These are phyloP conservation scores for Penicillium samsonianum DNA, from an alignment of 495 filamentous ascomycete genomes.

Conservation along the genomic window DNA sequence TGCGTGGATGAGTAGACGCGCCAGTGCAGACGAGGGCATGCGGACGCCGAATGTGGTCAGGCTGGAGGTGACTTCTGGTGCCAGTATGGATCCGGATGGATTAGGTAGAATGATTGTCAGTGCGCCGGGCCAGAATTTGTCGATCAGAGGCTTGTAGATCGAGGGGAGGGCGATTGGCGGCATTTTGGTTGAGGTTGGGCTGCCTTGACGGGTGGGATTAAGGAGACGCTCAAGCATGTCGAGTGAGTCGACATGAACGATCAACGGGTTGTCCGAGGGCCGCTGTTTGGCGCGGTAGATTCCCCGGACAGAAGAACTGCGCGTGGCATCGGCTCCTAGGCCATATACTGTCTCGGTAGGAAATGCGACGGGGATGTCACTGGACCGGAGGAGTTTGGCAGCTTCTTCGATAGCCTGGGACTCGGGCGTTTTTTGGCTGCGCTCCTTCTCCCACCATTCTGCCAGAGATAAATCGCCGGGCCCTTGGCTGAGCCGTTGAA, in stretches of 20 bases:
- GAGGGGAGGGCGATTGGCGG: constrained; percentile 61
- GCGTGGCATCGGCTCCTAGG: constrained; percentile 89
- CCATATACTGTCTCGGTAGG: constrained; percentile 99
- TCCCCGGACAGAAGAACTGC: constrained; percentile 76
- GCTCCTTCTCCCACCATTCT: constrained; percentile 51
- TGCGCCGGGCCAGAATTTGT: constrained; percentile 90
- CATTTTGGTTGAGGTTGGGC: constrained; percentile 28
- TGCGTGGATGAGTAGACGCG: constrained; percentile 77
- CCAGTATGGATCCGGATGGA: constrained; percentile 66
- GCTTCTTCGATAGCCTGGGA: constrained; percentile 51
- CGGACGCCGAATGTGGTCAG: constrained; percentile 84
- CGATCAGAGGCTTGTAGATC: constrained; percentile 81
- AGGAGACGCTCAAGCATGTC: constrained; percentile 72
- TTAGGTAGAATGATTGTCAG: constrained; percentile 89
- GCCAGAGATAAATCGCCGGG: constrained; percentile 42
- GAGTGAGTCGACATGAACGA: constrained; percentile 85
- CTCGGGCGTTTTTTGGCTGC: constrained; percentile 38
- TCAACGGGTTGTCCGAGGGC: constrained; percentile 92
- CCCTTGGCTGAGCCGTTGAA: constrained; percentile 44
- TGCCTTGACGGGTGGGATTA: constrained; percentile 27
- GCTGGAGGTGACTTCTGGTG: constrained; percentile 83
- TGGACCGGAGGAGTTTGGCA: constrained; percentile 59
- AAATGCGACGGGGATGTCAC: constrained; percentile 82
- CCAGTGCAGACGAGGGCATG: constrained; percentile 83
- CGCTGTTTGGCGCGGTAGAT: constrained; percentile 91